phyloP scores from a whole-genome alignment of 192 early-diverging fungal species.

The Phycomyces blakesleeanus region DNA sequence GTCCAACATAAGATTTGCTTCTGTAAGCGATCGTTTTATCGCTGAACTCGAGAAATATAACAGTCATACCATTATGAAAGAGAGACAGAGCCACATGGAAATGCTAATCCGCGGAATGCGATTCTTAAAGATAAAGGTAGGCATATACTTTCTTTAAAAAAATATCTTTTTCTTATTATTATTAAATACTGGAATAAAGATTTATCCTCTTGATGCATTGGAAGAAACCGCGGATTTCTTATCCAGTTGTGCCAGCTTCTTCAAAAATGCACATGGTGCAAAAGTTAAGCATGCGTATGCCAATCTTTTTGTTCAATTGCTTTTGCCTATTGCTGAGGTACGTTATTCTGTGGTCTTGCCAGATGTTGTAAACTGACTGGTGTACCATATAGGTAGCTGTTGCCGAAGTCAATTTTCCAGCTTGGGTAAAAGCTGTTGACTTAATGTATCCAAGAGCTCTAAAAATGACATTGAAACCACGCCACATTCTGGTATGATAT shows the following conservation, averaged over 20 bases:
- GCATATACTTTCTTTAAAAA: background rate
- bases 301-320: constrained; percentile 83
- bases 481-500: constrained; percentile 54
- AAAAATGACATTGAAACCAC: constrained; percentile 87
- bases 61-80: constrained; percentile 50
- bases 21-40: constrained; percentile 92
- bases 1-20: constrained; percentile 85
- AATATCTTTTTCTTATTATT: background rate
- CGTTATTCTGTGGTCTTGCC: background rate
- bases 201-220: constrained; percentile 89
- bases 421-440: constrained; percentile 91
- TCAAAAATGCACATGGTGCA: constrained; percentile 72
- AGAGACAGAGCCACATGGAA: constrained; percentile 78
- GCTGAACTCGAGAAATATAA: constrained; percentile 79
- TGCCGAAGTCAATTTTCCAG: constrained; percentile 93
- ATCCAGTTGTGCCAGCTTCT: constrained; percentile 84
- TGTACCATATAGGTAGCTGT: constrained; percentile 59
- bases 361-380: too few relatives aligned
- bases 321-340: constrained; percentile 85
- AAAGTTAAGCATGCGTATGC: constrained; percentile 90
- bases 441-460: constrained; percentile 83
- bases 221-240: constrained; percentile 96
- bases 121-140: constrained; percentile 81
- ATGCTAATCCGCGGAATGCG: constrained; percentile 87
- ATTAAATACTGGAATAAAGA: constrained; percentile 34